Evolutionary conservation across 2,329 filamentous ascomycete species (phyloP), one percentile per base, ranked within the genome.

Genomic region (Ophiostoma quercus): DNA sequence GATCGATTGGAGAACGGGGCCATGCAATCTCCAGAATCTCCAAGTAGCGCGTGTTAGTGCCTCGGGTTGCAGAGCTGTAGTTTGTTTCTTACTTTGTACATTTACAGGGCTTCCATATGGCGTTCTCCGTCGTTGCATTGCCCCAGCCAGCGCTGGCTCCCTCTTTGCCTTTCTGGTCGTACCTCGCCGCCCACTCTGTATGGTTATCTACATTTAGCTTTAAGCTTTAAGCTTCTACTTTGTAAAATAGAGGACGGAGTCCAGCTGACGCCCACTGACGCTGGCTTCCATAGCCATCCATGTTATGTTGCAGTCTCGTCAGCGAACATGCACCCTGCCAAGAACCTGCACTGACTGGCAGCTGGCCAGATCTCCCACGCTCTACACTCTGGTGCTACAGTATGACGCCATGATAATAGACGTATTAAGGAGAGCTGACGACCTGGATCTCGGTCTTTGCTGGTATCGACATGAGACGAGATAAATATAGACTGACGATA

Each of bases 121-220:
- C 51, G 51, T 11, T 11, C 2, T 57, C 51, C 51, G 51, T 57
- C 8, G 51, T 57, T 57, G 51, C 51, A 57, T 57, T 57, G 51
- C n/a, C 51, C 51, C 51, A 22, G 51, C 51, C n/a, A 54, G 47
- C 47, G 51, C 51, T 12, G 51, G 51, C 51, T 57, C 51, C 51
- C 22, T 60, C 22, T 32, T 60, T 29, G 5, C 12, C 25, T 25
- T 16, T 32, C 32, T 2, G 25, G 12, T 14, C 54, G 25, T 60
- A 60, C 54, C 54, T 60, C 25, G 25, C 25, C 54, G 25, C 25
- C 54, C 54, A 60, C 54, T 32, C 32, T 60, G 25, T 32, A 60
- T 60, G 11, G 54, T 60, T 32, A 60, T 60, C 54, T 60, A 60
- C 54, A 60, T 60, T 60, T 60, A 60, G 54, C 54, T 60, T 60